Percentiles rank a stretch among this genome's conserved stretches.
These are phyloP conservation scores for Suillus plorans DNA, from an alignment of 768 basidiomycete species.

Conservation along the genomic window DNA sequence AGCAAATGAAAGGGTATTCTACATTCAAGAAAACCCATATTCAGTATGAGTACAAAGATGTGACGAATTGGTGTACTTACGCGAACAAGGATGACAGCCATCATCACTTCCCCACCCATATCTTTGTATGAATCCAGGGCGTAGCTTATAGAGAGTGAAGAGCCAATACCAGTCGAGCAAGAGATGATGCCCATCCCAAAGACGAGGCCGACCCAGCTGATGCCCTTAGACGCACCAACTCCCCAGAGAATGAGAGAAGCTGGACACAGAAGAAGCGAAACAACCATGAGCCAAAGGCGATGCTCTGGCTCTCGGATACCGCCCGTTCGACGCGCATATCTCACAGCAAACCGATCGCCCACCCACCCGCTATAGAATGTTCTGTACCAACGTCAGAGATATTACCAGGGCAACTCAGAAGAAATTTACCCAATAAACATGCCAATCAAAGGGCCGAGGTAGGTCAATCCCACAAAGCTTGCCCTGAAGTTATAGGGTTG, in stretches of 20 bases:
- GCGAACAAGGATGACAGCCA: slow-evolving; percentile 21
- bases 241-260: slow-evolving; percentile 21
- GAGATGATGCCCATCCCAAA: slow-evolving; percentile 23
- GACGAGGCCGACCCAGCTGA: slow-evolving; percentile 16
- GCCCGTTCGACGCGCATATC: slow-evolving; percentile 15
- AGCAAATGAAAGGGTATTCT: slow-evolving; percentile 21
- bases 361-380: slow-evolving; percentile 21
- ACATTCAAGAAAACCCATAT: background rate
- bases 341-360: slow-evolving; percentile 21
- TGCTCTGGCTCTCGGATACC: slow-evolving; percentile 23
- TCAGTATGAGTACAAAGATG: background rate
- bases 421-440: slow-evolving; percentile 17
- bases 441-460: slow-evolving; percentile 22
- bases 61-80: slow-evolving; percentile 6
- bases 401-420: background rate
- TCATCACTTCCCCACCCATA: slow-evolving; percentile 20
- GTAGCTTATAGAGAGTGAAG: slow-evolving; percentile 18
- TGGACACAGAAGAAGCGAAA: slow-evolving; percentile 18
- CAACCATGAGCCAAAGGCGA: slow-evolving; percentile 25
- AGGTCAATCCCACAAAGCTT: slow-evolving; percentile 20
- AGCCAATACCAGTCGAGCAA: slow-evolving; percentile 22
- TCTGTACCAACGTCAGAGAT: slow-evolving; percentile 7
- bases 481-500: slow-evolving; percentile 22
- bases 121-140: slow-evolving; percentile 23
- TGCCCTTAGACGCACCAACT: slow-evolving; percentile 18